These are phyloP conservation scores for Haematococcus sp. DNA, from an alignment of 139 green algal genomes.

Conservation along the genomic window DNA sequence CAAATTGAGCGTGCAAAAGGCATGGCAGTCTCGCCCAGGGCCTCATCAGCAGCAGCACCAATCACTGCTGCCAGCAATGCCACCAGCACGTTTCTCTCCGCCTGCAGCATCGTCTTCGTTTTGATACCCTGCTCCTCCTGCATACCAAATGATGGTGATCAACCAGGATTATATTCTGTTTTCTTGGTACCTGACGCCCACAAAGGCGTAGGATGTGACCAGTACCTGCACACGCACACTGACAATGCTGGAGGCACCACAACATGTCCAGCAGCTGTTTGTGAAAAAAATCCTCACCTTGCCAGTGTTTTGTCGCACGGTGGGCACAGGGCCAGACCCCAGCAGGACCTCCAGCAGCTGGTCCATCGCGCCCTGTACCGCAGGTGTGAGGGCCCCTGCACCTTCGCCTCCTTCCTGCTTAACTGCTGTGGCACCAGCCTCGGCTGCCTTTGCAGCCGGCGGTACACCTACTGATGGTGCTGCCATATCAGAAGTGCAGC, in stretches of 20 bases:
- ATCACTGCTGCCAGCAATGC: constrained; percentile 51
- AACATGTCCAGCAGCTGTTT: neutral
- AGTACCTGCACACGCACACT: too few relatives aligned
- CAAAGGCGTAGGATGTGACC: too few relatives aligned
- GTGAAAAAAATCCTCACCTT: neutral
- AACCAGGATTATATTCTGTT: too few relatives aligned
- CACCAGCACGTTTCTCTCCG: constrained; percentile 65
- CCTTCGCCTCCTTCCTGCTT: too few relatives aligned
- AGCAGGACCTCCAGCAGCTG: constrained; percentile 4
- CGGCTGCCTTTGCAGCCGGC: too few relatives aligned
- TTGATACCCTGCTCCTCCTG: constrained; percentile 67
- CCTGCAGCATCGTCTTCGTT: constrained; percentile 82
- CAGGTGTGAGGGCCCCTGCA: too few relatives aligned
- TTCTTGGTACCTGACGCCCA: too few relatives aligned
- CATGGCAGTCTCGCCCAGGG: constrained; percentile 49
- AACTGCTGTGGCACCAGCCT: too few relatives aligned
- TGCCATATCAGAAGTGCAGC: neutral
- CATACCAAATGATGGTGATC: neutral
- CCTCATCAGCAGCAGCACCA: constrained; percentile 46
- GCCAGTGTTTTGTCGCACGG: neutral
- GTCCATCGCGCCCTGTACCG: neutral
- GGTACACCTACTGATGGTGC: too few relatives aligned
- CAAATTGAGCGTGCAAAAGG: constrained; percentile 70
- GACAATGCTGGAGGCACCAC: neutral
- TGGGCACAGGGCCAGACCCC: constrained; percentile 3